Evolutionary conservation across 2,329 filamentous ascomycete genomes (phyloP).

Genomic region (Aureobasidium sp.): DNA sequence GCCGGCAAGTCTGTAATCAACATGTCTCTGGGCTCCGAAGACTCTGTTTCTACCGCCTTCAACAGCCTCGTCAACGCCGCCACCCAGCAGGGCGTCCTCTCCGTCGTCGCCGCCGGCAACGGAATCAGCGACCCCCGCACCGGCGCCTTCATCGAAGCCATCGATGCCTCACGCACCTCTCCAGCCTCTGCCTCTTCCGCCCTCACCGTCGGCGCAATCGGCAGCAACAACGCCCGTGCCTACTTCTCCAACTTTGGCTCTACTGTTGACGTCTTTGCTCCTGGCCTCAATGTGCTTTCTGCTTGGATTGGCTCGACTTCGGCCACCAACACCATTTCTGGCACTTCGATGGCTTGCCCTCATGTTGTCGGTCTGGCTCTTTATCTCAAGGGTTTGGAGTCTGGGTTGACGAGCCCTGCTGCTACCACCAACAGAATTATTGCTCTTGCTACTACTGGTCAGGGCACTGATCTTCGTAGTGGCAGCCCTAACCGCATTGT

Average conservation of each 20-base stretch:
- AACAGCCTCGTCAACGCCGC: slow-evolving; percentile 46
- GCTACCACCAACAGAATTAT: slow-evolving; percentile 11
- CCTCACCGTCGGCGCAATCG: slow-evolving; percentile 32
- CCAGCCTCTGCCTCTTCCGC: slow-evolving; percentile 32
- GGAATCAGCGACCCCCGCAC: slow-evolving; percentile 27
- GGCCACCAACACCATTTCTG: slow-evolving; percentile 43
- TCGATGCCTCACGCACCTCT: slow-evolving; percentile 20
- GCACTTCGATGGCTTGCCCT: slow-evolving; percentile 60
- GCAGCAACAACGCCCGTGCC: slow-evolving; percentile 27
- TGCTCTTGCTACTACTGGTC: slow-evolving; percentile 2
- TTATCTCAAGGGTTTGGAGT: slow-evolving; percentile 37
- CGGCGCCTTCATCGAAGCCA: slow-evolving; percentile 6
- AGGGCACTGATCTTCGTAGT: slow-evolving; percentile 2
- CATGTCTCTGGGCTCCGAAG: slow-evolving; percentile 48
- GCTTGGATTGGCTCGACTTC: slow-evolving; percentile 42
- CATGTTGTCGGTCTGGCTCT: slow-evolving; percentile 62
- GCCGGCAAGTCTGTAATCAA: slow-evolving; percentile 44
- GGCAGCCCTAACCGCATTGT: slow-evolving; percentile 17
- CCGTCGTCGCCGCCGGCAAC: slow-evolving; percentile 52
- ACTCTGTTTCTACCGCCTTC: slow-evolving; percentile 36
- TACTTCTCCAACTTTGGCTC: slow-evolving; percentile 35
- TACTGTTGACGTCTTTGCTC: slow-evolving; percentile 34
- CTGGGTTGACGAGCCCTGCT: not conserved
- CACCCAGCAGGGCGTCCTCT: slow-evolving; percentile 42
- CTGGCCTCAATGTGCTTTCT: slow-evolving; percentile 35